phyloP scores from a whole-genome alignment of 192 early-diverging fungal species.

The Radiomyces spectabilis region DNA sequence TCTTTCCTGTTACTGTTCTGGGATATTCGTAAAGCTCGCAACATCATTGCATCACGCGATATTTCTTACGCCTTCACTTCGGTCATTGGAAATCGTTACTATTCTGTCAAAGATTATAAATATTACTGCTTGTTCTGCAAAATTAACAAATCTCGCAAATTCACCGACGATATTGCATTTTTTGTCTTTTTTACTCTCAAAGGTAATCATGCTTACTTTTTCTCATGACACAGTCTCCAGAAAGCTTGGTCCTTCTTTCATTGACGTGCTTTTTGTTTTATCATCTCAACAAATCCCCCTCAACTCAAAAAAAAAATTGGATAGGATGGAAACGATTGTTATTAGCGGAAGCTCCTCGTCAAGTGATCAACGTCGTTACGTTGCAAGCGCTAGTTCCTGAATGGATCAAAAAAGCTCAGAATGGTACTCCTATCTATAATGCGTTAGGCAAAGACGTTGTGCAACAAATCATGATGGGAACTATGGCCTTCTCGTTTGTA shows the following conservation, averaged over 20 bases:
- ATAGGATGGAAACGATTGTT: conserved; percentile 79
- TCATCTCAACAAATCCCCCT: no score
- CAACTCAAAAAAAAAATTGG: no score
- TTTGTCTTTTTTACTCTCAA: conserved; percentile 81
- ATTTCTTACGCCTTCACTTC: conserved; percentile 75
- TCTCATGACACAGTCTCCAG: not conserved
- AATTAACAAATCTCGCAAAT: conserved; percentile 59
- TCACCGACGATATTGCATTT: conserved; percentile 65
- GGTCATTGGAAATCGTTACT: conserved; percentile 67
- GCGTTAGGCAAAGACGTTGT: conserved; percentile 15
- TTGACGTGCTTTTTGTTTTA: not conserved
- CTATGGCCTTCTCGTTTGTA: conserved; percentile 53
- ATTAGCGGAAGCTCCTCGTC: conserved; percentile 78
- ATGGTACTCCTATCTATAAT: not conserved
- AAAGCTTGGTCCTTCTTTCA: no score
- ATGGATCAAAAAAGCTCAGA: conserved; percentile 16
- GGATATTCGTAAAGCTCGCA: conserved; percentile 61
- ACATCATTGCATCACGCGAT: conserved; percentile 58
- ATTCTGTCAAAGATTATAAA: conserved; percentile 61
- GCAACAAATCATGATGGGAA: conserved; percentile 26
- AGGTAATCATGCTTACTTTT: conserved; percentile 34
- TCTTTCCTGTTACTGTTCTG: conserved; percentile 59
- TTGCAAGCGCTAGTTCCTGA: conserved; percentile 29
- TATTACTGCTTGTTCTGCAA: conserved; percentile 82
- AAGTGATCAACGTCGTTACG: conserved; percentile 57